These are phyloP conservation scores for Metschnikowia dekortorum DNA, from an alignment of 805 yeast genomes.

Conservation along the genomic window DNA sequence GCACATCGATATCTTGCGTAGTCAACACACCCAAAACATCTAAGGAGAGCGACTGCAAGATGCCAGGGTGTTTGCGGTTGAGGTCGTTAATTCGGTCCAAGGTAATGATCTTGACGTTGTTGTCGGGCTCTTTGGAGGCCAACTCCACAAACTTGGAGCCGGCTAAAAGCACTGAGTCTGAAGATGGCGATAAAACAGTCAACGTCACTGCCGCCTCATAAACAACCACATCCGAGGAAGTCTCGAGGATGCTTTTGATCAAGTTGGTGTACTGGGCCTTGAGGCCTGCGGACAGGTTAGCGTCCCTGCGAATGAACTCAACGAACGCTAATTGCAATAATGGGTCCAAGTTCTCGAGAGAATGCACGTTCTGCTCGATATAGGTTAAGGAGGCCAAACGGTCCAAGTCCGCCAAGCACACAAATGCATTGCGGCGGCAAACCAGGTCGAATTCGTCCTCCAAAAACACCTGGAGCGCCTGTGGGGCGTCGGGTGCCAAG, in stretches of 20 bases:
- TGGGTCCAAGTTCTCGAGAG: conserved; percentile 68
- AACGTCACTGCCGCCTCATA: conserved; percentile 90
- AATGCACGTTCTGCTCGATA: conserved; percentile 63
- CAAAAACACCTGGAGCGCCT: conserved; percentile 67
- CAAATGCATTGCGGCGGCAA: conserved; percentile 93
- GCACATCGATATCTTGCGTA: conserved; percentile 89
- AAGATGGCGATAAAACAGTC: conserved; percentile 54
- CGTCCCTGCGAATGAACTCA: conserved; percentile 83
- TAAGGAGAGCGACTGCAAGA: conserved; percentile 75
- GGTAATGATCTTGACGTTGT: conserved; percentile 89
- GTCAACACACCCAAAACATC: conserved; percentile 82
- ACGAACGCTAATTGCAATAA: conserved; percentile 83
- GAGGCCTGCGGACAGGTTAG: conserved; percentile 47
- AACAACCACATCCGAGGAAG: conserved; percentile 65
- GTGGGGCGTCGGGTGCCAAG: conserved; percentile 94
- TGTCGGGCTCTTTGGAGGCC: conserved; percentile 90
- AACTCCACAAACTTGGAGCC: conserved; percentile 84
- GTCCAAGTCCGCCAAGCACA: conserved; percentile 75
- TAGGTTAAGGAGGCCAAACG: conserved; percentile 81
- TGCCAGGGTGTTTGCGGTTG: conserved; percentile 70
- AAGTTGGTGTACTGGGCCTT: conserved; percentile 68
- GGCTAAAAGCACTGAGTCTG: conserved; percentile 67
- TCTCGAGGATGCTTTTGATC: conserved; percentile 67
- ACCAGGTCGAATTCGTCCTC: conserved; percentile 85
- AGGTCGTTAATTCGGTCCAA: conserved; percentile 79